Conservation (phyloP, 768 basidiomycete genomes). For the Tricholoma matsutake region DNA sequence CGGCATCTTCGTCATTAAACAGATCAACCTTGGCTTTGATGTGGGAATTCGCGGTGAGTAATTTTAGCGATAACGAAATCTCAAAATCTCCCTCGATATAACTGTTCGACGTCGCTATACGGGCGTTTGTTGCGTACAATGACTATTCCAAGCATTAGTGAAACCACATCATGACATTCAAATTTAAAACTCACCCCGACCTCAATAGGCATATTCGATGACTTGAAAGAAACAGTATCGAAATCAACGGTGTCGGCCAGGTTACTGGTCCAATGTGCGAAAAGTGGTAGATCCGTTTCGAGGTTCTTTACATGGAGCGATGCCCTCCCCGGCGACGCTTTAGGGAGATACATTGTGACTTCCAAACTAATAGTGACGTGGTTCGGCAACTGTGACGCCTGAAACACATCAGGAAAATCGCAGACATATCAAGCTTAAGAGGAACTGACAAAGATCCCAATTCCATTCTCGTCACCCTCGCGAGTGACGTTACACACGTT, state of each 20-base stretch:
- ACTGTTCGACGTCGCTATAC: slow-evolving; percentile 38
- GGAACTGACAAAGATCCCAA: not conserved
- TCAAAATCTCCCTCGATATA: slow-evolving; percentile 46
- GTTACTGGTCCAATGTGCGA: slow-evolving; percentile 33
- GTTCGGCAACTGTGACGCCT: slow-evolving; percentile 15
- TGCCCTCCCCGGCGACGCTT: not conserved
- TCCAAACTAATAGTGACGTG: slow-evolving; percentile 11
- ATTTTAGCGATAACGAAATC: slow-evolving; percentile 23
- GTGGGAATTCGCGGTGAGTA: slow-evolving; percentile 40
- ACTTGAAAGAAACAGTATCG: not conserved
- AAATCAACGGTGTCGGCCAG: slow-evolving; percentile 1
- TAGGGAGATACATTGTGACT: not conserved
- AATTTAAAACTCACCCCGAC: not conserved
- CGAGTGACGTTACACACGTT: not conserved
- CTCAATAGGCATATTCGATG: not conserved
- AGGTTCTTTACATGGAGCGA: slow-evolving; percentile 36
- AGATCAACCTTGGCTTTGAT: slow-evolving; percentile 41
- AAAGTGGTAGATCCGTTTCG: slow-evolving; percentile 40
- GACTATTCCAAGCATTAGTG: slow-evolving; percentile 19
- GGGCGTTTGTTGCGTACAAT: slow-evolving; percentile 25
- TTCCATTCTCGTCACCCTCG: not conserved
- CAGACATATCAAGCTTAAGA: not conserved
- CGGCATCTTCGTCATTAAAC: slow-evolving; percentile 24
- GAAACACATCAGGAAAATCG: not conserved
- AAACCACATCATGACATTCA: not conserved